These are phyloP conservation scores for Meyerozyma athensensis DNA, from an alignment of 1,139 yeast genomes.

Conservation along the genomic window DNA sequence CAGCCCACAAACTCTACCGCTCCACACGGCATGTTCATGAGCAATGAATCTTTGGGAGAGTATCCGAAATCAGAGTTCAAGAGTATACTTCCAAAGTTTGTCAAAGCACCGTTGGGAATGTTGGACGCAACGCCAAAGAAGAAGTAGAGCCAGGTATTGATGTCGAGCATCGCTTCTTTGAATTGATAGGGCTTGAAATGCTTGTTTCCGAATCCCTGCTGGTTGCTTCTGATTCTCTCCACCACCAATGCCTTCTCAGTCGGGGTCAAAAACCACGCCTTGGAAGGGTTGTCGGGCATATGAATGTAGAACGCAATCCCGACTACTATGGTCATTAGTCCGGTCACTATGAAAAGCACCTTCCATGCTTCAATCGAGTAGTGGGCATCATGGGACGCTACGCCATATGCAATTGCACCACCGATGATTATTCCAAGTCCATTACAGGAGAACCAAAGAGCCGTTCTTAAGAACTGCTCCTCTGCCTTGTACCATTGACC, in stretches of 20 bases:
- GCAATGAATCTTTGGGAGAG: slow-evolving; percentile 30
- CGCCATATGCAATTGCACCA: slow-evolving; percentile 50
- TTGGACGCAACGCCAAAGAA: slow-evolving; percentile 35
- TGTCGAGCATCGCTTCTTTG: slow-evolving; percentile 46
- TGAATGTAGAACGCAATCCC: slow-evolving; percentile 40
- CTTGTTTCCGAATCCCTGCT: slow-evolving; percentile 55
- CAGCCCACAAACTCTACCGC: slow-evolving; percentile 43
- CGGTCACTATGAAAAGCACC: slow-evolving; percentile 42
- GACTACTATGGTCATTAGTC: slow-evolving; percentile 40
- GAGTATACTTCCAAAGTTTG: slow-evolving; percentile 47
- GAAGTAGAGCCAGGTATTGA: slow-evolving; percentile 39
- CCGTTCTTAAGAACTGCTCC: slow-evolving; percentile 46
- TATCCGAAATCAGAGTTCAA: slow-evolving; percentile 43
- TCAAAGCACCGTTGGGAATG: slow-evolving; percentile 50
- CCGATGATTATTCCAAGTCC: slow-evolving; percentile 53
- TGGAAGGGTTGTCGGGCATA: slow-evolving; percentile 51
- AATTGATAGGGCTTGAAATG: slow-evolving; percentile 52
- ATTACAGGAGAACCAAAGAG: slow-evolving; percentile 46
- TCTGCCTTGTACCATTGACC: slow-evolving; percentile 50
- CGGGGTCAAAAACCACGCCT: slow-evolving; percentile 34
- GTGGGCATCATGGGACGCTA: slow-evolving; percentile 24
- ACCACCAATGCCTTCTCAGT: slow-evolving; percentile 7
- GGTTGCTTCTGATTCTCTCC: slow-evolving; percentile 31
- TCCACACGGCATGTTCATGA: slow-evolving; percentile 32
- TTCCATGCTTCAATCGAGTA: slow-evolving; percentile 43